Base-by-base conservation (phyloP, 208 protist genomes). In the Borovskyia barvae region DNA sequence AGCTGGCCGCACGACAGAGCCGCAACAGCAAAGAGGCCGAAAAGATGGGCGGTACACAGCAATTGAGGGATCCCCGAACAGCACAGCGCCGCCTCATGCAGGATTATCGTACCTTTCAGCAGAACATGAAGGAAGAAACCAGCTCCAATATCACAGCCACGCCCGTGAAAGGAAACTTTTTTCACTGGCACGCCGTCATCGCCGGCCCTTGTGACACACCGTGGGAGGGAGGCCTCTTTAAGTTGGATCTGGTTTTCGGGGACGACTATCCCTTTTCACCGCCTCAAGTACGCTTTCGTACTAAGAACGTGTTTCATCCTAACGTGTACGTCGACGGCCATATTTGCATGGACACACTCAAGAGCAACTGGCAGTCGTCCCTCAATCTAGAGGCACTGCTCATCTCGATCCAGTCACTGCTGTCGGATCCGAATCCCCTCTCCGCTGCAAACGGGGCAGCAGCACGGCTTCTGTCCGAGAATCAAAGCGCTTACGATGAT, bases 281-380 rank as follows among this genome's bases (percentile, higher is more conserved):
- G 39, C 99, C 99, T 7, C 74, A 76, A 32, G 98, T 99, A 7
- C 96, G 83, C 56, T 99, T 99, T 75, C 53, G 98, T 19, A 99
- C 98, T 2, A 78, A 77, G 53, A 83, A 95, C 50, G 96, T 99
- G 61, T 99, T 99, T 59, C 99, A 99, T 72, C 99, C 99, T 14
- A 99, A 99, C 72, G 97, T 99, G n/a, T 99, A 99, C 73, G 76
- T 88, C 7, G 88, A 98, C 58, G 98, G 98, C 17, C 77, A 83
- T 46, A 99, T 99, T 49, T 99, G 99, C 85, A 84, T 99, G 28
- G 98, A 99, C 77, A 99, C 99, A 40, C 89, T 99, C 11, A 97
- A 99, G 72, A 97, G 97, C 54, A 86, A 97, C 62, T 99, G 98
- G 98, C 93, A 81, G 52, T 98, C 99, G 12, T 98, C 98, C 32